A percentile compares a stretch with the other conserved stretches of the same genome.
Conservation (phyloP, 2,329 filamentous ascomycete species). For the Chaetomiaceae sp. region DNA sequence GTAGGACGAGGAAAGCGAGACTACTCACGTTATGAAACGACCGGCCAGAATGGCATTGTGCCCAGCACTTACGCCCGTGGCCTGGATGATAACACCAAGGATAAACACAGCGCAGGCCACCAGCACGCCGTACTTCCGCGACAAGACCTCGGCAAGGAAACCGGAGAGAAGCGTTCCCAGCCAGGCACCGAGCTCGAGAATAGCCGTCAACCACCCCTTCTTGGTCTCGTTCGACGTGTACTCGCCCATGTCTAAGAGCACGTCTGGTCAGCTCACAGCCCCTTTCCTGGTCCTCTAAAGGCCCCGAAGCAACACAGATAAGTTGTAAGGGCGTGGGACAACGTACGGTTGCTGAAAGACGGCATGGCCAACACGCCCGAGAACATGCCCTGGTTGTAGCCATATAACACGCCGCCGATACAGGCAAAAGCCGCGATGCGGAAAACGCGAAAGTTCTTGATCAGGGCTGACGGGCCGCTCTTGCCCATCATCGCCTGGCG, state of each 20-base stretch:
- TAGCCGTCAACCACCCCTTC: conserved; percentile 59
- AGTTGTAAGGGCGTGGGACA: background rate
- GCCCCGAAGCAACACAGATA: no score
- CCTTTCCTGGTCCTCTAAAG: no score
- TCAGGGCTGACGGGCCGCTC: conserved; percentile 46
- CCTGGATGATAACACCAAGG: conserved; percentile 64
- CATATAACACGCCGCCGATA: conserved; percentile 58
- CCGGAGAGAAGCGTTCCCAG: conserved; percentile 66
- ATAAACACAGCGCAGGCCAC: conserved; percentile 64
- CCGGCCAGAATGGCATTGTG: conserved; percentile 62
- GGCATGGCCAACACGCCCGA: conserved; percentile 61
- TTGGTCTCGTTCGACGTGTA: conserved; percentile 48
- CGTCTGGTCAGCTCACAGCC: no score
- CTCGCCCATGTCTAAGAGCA: conserved; percentile 55
- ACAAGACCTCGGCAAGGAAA: conserved; percentile 64
- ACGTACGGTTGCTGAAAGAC: conserved; percentile 47
- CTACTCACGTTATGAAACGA: conserved; percentile 59
- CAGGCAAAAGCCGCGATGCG: conserved; percentile 58
- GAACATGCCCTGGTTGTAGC: conserved; percentile 75
- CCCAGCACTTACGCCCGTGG: conserved; percentile 52
- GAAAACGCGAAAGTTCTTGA: conserved; percentile 58
- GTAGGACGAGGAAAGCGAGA: no score
- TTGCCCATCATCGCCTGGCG: conserved; percentile 51
- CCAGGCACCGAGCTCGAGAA: conserved; percentile 74
- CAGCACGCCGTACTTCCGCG: conserved; percentile 65